phyloP scores from a whole-genome alignment of 1,284 basidiomycete species.

The Paramarasmius palmivorus region DNA sequence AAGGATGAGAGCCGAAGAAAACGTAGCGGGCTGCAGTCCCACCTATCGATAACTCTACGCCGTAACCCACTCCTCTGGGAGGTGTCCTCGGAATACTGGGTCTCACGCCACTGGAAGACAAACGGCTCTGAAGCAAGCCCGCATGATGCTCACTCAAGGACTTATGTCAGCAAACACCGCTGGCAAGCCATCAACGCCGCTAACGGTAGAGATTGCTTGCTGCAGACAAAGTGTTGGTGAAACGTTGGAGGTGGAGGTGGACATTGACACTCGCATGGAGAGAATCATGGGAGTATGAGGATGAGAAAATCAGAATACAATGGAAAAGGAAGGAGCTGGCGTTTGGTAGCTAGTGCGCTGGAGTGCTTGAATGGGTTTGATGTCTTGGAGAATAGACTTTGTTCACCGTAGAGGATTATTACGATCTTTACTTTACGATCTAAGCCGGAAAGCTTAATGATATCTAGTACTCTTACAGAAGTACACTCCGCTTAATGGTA shows the following conservation, averaged over 20 bases:
- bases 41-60: too few relatives aligned
- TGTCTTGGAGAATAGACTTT: conserved; percentile 21
- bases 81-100: conserved; percentile 56
- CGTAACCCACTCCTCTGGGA: conserved; percentile 67
- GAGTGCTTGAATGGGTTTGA: conserved; percentile 58
- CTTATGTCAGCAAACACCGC: conserved; percentile 76
- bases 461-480: too few relatives aligned
- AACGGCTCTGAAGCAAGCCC: conserved; percentile 38
- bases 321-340: conserved; percentile 49
- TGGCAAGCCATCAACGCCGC: conserved; percentile 76
- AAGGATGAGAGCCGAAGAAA: too few relatives aligned
- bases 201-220: conserved; percentile 81
- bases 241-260: conserved; percentile 47
- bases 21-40: too few relatives aligned
- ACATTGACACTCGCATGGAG: conserved; percentile 25
- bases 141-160: conserved; percentile 59
- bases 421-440: too few relatives aligned
- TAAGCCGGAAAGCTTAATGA: too few relatives aligned
- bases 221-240: conserved; percentile 71
- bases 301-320: conserved; percentile 16
- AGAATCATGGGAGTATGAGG: conserved; percentile 17
- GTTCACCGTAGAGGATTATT: too few relatives aligned
- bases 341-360: conserved; percentile 52
- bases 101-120: conserved; percentile 36
- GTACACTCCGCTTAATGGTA: too few relatives aligned